Percentiles rank a stretch among this genome's conserved stretches.
Conservation (phyloP, 768 basidiomycete genomes). For the Mycena vulgaris region DNA sequence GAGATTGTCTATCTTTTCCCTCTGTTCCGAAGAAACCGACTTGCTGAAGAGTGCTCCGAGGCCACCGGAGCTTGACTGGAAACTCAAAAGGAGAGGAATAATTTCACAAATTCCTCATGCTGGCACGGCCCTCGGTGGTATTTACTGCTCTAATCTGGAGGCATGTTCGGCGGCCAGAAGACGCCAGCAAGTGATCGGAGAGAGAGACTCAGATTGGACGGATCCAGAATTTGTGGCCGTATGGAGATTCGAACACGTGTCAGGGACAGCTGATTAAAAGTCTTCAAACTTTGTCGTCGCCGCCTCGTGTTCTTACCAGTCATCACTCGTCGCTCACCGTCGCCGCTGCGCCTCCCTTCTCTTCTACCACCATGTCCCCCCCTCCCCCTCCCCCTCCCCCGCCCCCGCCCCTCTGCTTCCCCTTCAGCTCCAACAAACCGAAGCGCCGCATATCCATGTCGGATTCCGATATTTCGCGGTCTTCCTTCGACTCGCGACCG, state of each 20-base stretch:
- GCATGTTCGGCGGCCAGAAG: neutral
- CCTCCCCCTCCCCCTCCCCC: conserved; percentile 64
- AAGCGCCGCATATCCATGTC: conserved; percentile 65
- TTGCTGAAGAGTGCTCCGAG: conserved; percentile 19
- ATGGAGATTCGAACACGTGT: conserved; percentile 22
- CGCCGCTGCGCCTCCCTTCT: conserved; percentile 37
- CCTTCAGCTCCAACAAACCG: conserved; percentile 67
- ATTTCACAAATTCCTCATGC: conserved; percentile 5
- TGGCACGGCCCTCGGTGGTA: neutral
- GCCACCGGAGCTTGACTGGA: conserved; percentile 5
- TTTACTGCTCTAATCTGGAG: conserved; percentile 3
- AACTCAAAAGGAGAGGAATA: conserved; percentile 4
- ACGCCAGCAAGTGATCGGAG: conserved; percentile 4
- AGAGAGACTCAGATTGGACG: conserved; percentile 1
- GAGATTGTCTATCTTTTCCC: conserved; percentile 25
- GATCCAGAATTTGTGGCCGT: conserved; percentile 9
- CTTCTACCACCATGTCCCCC: conserved; percentile 61
- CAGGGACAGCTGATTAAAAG: conserved; percentile 24
- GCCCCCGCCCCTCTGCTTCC: conserved; percentile 73
- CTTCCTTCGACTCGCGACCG: conserved; percentile 32
- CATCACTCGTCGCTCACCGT: conserved; percentile 12
- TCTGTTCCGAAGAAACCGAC: conserved; percentile 23
- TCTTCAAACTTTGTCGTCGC: conserved; percentile 6
- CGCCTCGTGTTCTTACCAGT: conserved; percentile 27
- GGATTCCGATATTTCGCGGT: conserved; percentile 49